These are phyloP conservation scores for Crassisporium funariophilum DNA, from an alignment of 768 basidiomycete genomes.

Conservation along the genomic window DNA sequence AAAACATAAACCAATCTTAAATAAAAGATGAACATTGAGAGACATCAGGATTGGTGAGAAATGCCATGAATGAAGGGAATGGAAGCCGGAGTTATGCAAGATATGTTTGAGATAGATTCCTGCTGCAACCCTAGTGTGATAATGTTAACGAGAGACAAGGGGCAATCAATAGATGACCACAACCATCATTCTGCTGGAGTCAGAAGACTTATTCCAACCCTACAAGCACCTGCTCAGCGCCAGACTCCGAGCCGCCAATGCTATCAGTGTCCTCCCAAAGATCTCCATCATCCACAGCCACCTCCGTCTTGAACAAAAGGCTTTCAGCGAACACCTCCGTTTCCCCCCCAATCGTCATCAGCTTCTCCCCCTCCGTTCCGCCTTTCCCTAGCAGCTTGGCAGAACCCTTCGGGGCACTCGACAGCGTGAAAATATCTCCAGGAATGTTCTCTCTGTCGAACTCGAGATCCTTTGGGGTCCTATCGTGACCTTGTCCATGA, in stretches of 20 bases:
- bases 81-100: too few species aligned
- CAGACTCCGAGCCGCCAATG: constrained; percentile 18
- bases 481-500: background rate
- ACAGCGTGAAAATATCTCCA: constrained; percentile 9
- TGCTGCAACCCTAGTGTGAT: too few species aligned
- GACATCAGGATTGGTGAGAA: too few species aligned
- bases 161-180: too few species aligned
- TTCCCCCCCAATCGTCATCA: background rate
- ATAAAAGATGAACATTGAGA: too few species aligned
- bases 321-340: constrained; percentile 1
- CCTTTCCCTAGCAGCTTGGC: background rate
- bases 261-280: constrained; percentile 29
- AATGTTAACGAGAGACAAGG: too few species aligned
- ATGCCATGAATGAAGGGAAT: too few species aligned
- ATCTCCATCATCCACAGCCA: constrained; percentile 20
- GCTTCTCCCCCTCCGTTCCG: too few species aligned
- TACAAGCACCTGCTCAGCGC: background rate
- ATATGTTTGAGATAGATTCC: too few species aligned
- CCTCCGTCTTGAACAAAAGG: constrained; percentile 9
- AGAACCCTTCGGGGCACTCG: background rate
- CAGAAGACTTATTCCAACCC: too few species aligned
- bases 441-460: constrained; percentile 14
- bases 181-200: too few species aligned
- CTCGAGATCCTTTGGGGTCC: constrained; percentile 13
- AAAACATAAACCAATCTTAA: too few species aligned